Evolutionary conservation across 1,284 basidiomycete species (phyloP).

Genomic region (Rhodotorula glutinis): DNA sequence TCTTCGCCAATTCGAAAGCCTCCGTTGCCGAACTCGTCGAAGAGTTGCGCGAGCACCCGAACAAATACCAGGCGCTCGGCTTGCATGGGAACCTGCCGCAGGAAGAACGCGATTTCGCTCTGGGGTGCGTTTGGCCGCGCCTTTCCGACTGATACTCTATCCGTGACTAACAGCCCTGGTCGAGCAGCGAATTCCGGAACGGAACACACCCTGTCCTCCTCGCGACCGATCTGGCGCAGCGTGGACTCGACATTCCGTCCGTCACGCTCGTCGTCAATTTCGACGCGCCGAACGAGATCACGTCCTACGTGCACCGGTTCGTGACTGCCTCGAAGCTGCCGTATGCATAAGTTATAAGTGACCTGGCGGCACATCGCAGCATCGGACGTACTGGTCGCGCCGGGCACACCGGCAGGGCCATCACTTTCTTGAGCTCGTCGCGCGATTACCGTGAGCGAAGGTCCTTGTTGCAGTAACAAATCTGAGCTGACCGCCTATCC

Average conservation of each 20-base stretch:
- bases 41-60: constrained; percentile 44
- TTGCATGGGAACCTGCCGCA: constrained; percentile 51
- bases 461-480: no score
- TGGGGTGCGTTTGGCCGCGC: constrained; percentile 53
- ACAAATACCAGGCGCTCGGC: constrained; percentile 47
- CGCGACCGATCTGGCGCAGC: constrained; percentile 95
- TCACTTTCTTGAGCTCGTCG: constrained; percentile 77
- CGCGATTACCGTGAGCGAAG: constrained; percentile 67
- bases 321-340: background rate
- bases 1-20: constrained; percentile 46
- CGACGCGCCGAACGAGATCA: constrained; percentile 60
- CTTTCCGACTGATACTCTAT: no score
- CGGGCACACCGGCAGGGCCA: constrained; percentile 87
- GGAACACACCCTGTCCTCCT: constrained; percentile 76
- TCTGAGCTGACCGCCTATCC: no score
- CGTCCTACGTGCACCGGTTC: constrained; percentile 92
- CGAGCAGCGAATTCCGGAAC: constrained; percentile 64
- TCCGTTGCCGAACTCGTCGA: constrained; percentile 47
- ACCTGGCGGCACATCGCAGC: background rate
- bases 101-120: constrained; percentile 55
- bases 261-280: constrained; percentile 98
- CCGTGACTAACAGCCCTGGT: no score
- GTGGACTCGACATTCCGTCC: constrained; percentile 91
- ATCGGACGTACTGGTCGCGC: constrained; percentile 96
- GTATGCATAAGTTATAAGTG: no score